Conservation (phyloP, 306 rosid species). For the Urtica urens region DNA sequence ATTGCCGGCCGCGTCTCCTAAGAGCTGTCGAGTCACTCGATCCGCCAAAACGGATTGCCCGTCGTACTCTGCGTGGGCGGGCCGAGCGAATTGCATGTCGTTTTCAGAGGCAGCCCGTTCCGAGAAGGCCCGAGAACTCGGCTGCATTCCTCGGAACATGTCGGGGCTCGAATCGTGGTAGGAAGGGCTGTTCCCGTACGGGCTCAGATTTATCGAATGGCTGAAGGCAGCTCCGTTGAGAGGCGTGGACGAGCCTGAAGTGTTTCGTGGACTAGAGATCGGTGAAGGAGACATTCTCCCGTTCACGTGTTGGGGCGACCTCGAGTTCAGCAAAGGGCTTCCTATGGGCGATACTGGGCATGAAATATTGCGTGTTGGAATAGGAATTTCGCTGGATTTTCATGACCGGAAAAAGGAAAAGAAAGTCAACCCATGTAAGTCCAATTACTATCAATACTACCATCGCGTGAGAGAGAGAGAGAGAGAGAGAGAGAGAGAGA, state of each 20-base stretch:
- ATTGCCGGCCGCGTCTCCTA: too few relatives aligned
- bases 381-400: constrained; percentile 64
- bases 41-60: constrained; percentile 86
- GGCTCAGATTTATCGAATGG: constrained; percentile 42
- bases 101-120: constrained; percentile 51
- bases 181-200: constrained; percentile 32
- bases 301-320: constrained; percentile 80
- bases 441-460: too few relatives aligned
- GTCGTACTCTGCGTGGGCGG: constrained; percentile 44
- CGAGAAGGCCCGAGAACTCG: constrained; percentile 52
- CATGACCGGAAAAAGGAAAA: constrained; percentile 19
- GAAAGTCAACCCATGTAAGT: too few relatives aligned
- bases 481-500: too few relatives aligned
- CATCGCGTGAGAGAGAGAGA: too few relatives aligned
- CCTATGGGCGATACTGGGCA: constrained; percentile 98
- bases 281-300: constrained; percentile 95
- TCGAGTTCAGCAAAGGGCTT: constrained; percentile 90
- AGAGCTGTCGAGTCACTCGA: constrained; percentile 74
- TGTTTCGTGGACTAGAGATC: constrained; percentile 87
- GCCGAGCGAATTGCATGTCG: constrained; percentile 47
- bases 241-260: constrained; percentile 92
- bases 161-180: constrained; percentile 60
- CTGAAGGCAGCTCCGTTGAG: constrained; percentile 72
- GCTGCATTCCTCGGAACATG: constrained; percentile 68
- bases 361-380: constrained; percentile 75